Evolutionary conservation across 306 rosid species (phyloP).

Genomic region (Begonia masoniana): DNA sequence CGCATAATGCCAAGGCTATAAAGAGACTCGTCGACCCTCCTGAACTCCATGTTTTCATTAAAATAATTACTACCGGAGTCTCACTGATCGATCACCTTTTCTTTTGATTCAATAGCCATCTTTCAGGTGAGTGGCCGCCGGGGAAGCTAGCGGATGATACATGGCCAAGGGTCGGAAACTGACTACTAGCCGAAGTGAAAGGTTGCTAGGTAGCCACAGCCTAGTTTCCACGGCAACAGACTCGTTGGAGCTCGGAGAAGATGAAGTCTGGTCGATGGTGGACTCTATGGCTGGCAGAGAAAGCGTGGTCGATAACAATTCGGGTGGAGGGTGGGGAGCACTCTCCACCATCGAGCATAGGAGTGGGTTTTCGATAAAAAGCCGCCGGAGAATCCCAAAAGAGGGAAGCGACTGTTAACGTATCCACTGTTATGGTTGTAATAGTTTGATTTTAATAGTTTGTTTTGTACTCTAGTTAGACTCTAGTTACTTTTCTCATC

Average conservation of each 20-base stretch:
- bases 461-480: too few species aligned
- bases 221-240: constrained; percentile 25
- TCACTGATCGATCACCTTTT: background rate
- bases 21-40: background rate
- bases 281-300: constrained; percentile 15
- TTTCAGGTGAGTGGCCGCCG: too few species aligned
- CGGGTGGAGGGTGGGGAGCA: constrained; percentile 15
- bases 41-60: background rate
- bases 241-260: constrained; percentile 63
- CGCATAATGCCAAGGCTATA: too few species aligned
- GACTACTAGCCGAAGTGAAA: constrained; percentile 69
- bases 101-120: too few species aligned
- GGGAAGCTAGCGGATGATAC: constrained; percentile 3
- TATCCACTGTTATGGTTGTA: too few species aligned
- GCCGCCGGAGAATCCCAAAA: constrained; percentile 6
- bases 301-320: constrained; percentile 2
- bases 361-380: constrained; percentile 12
- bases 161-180: constrained; percentile 92
- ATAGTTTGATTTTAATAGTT: too few species aligned
- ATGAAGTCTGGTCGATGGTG: constrained; percentile 62
- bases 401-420: too few species aligned
- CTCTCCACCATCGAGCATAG: constrained; percentile 8
- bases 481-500: too few species aligned
- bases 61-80: background rate
- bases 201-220: constrained; percentile 45